phyloP scores from a whole-genome alignment of 2,329 filamentous ascomycete species.

The Gaeumannomyces sp. region DNA sequence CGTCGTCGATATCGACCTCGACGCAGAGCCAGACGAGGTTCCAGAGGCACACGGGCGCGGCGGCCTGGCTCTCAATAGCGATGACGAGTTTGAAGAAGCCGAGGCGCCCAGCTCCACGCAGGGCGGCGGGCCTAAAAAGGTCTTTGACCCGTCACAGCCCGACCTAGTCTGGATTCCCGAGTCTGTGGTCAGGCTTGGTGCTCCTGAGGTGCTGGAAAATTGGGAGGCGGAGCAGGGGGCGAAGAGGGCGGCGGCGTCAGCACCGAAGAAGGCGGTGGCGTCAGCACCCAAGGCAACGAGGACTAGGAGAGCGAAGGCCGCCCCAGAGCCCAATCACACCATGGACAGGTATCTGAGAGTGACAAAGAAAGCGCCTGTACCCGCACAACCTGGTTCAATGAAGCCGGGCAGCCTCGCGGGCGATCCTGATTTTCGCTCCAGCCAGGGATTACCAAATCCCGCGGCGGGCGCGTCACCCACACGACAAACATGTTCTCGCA shows the following conservation, averaged over 20 bases:
- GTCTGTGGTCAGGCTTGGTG: slow-evolving; percentile 55
- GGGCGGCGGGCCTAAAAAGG: slow-evolving; percentile 25
- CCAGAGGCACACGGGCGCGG: slow-evolving; percentile 36
- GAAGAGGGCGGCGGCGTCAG: slow-evolving; percentile 18
- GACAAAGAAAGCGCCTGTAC: slow-evolving; percentile 24
- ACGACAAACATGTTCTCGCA: slow-evolving; percentile 1
- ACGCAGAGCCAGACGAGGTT: slow-evolving; percentile 60
- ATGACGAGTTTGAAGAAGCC: slow-evolving; percentile 53
- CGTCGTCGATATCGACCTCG: slow-evolving; percentile 72
- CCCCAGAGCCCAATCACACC: slow-evolving; percentile 21
- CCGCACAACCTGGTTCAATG: neutral
- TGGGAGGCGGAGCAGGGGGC: slow-evolving; percentile 46
- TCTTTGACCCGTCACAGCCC: slow-evolving; percentile 59
- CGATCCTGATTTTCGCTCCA: neutral
- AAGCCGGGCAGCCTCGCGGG: neutral
- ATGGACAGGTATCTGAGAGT: slow-evolving; percentile 33
- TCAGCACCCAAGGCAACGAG: slow-evolving; percentile 8
- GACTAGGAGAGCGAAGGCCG: slow-evolving; percentile 8
- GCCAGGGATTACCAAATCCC: neutral
- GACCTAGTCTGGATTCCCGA: slow-evolving; percentile 66
- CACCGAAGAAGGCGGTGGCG: slow-evolving; percentile 15
- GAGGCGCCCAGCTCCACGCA: slow-evolving; percentile 17
- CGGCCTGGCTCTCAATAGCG: slow-evolving; percentile 56
- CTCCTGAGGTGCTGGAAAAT: slow-evolving; percentile 57
- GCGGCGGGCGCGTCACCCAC: neutral